Percentiles rank a stretch among this genome's conserved stretches.
These are phyloP conservation scores for Nicotiana rustica DNA, from an alignment of 305 asterid species.

Conservation along the genomic window DNA sequence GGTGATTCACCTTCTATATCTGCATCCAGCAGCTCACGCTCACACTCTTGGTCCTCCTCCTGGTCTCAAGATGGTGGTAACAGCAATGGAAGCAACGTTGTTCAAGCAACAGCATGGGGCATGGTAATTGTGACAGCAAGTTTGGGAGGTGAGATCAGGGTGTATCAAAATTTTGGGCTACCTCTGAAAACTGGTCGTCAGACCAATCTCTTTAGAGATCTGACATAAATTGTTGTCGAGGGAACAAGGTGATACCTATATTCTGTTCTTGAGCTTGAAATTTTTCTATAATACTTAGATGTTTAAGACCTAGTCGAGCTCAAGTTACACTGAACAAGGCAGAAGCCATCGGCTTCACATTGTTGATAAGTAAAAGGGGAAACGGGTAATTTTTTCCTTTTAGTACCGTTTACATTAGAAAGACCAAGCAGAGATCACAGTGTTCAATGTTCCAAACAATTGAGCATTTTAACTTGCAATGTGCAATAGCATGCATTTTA, in stretches of 20 bases:
- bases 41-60: constrained; percentile 59
- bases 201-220: constrained; percentile 62
- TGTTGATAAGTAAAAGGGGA: constrained; percentile 28
- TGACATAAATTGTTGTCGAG: constrained; percentile 32
- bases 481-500: not conserved
- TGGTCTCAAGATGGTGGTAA: constrained; percentile 51
- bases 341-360: not conserved
- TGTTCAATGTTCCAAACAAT: constrained; percentile 21
- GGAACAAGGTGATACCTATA: not conserved
- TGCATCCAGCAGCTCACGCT: constrained; percentile 49
- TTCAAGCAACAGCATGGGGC: constrained; percentile 97
- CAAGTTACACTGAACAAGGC: constrained; percentile 4
- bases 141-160: constrained; percentile 82
- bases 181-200: constrained; percentile 76
- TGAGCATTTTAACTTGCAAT: not conserved
- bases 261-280: not conserved
- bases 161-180: constrained; percentile 88
- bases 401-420: constrained; percentile 16
- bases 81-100: constrained; percentile 55
- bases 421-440: not conserved
- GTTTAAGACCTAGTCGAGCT: constrained; percentile 13
- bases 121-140: constrained; percentile 83
- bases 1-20: constrained; percentile 64
- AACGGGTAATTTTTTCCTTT: not conserved
- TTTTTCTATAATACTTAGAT: constrained; percentile 1